phyloP scores from a whole-genome alignment of 345 rosid species.

The Ailanthus altissimus region DNA sequence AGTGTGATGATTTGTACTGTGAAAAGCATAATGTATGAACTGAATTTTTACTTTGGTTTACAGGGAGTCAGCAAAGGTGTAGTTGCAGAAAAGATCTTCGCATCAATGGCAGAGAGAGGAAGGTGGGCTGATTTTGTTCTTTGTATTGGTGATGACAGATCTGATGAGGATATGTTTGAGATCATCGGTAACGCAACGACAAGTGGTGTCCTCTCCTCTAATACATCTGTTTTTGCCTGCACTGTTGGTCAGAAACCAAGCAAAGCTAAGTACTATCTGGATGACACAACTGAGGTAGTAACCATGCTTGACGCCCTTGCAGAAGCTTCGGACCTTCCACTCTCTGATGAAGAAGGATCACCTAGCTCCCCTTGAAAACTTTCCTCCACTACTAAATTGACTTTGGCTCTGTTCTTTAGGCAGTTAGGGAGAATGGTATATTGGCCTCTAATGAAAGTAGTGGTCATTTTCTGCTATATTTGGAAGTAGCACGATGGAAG shows the following conservation, averaged over 20 bases:
- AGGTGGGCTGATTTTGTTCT: constrained; percentile 61
- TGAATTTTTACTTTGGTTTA: constrained; percentile 17
- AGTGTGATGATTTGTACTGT: not conserved
- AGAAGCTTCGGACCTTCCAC: constrained; percentile 51
- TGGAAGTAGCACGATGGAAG: constrained; percentile 16
- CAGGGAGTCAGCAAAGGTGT: constrained; percentile 70
- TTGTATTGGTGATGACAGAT: constrained; percentile 76
- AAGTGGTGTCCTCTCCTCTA: constrained; percentile 41
- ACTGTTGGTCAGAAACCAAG: constrained; percentile 97
- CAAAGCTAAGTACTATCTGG: constrained; percentile 91
- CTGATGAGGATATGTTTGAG: constrained; percentile 83
- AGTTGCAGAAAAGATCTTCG: constrained; percentile 59
- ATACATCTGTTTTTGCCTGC: constrained; percentile 67
- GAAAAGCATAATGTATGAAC: not conserved
- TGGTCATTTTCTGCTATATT: constrained; percentile 20
- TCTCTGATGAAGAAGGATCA: constrained; percentile 22
- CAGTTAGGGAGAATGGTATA: constrained; percentile 7
- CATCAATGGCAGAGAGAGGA: constrained; percentile 47
- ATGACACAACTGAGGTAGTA: constrained; percentile 59
- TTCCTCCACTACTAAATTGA: not conserved
- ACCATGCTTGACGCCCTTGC: constrained; percentile 63
- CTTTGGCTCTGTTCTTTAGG: constrained; percentile 10
- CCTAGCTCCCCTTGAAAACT: constrained; percentile 36
- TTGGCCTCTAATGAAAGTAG: constrained; percentile 26
- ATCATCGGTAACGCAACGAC: constrained; percentile 43